A percentile compares a stretch with the other conserved stretches of the same genome.
Evolutionary conservation across 148 eudicot species (phyloP).

Genomic region (Camellia granthamiana): DNA sequence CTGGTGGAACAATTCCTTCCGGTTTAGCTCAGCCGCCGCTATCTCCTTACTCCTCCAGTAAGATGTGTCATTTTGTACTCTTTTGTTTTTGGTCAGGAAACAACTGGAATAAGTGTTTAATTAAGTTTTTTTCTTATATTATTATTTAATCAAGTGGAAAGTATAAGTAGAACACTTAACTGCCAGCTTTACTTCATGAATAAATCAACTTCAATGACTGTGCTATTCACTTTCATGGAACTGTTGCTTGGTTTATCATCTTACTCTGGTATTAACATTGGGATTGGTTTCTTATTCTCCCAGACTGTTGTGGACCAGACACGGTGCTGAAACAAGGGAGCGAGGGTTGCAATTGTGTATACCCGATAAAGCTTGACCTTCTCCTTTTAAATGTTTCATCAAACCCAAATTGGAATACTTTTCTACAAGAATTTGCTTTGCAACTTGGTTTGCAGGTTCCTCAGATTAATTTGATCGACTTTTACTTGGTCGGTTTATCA

Average conservation of each 20-base stretch:
- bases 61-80: conserved; percentile 24
- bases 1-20: conserved; percentile 33
- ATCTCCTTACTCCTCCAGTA: conserved; percentile 71
- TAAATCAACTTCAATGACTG: background rate
- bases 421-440: conserved; percentile 69
- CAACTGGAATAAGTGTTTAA: no score
- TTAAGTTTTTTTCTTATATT: background rate
- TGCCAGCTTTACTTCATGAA: background rate
- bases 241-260: background rate
- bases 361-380: conserved; percentile 89
- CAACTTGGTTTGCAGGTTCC: conserved; percentile 63
- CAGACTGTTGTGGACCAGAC: conserved; percentile 86
- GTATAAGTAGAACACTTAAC: background rate
- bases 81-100: background rate
- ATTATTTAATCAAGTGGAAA: background rate
- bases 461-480: conserved; percentile 83
- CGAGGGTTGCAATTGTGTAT: conserved; percentile 77
- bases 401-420: conserved; percentile 68
- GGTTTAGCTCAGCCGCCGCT: conserved; percentile 74
- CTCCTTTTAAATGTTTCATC: conserved; percentile 75
- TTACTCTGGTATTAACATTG: background rate
- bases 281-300: conserved; percentile 20
- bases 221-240: background rate
- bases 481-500: conserved; percentile 56
- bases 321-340: conserved; percentile 79